Evolutionary conservation across 2,329 filamentous ascomycete genomes (phyloP), one percentile per base, ranked within the genome.

Genomic region (Hymenotorrendiella dingleyae): DNA sequence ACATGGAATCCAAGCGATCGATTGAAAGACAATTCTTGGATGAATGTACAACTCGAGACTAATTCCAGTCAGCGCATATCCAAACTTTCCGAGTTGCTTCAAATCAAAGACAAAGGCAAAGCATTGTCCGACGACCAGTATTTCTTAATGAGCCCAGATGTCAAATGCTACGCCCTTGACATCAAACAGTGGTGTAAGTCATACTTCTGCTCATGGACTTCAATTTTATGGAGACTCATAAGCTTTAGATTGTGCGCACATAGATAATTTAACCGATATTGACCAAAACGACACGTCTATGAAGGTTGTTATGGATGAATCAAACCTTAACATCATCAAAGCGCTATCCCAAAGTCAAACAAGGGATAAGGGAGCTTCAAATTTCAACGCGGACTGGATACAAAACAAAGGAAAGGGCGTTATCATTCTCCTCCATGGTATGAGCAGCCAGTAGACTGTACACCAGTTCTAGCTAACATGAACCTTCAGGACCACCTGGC

Each of bases 401-500:
- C 19, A 29, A 22, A 33, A 33, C 4, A 46, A 46, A 32, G 43
- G 43, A 12, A 19, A 42, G 14, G 43, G 43, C 6, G 23, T 32
- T 9, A 42, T 46, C 2, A 32, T 46, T 28, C 38, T 46, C n/a
- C 26, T 46, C 12, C 32, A 42, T 33, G 43, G n/a, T n/a, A n/a
- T n/a, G n/a, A n/a, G n/a, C n/a, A n/a, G n/a, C n/a, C n/a, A n/a
- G n/a, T n/a, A n/a, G n/a, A n/a, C n/a, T n/a, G n/a, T n/a, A n/a
- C n/a, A n/a, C n/a, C n/a, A n/a, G n/a, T n/a, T n/a, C n/a, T n/a
- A n/a, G n/a, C n/a, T n/a, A n/a, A n/a, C n/a, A n/a, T n/a, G n/a
- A n/a, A n/a, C n/a, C n/a, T n/a, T n/a, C n/a, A n/a, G n/a, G 43
- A 21, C 23, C 19, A 4, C 43, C 43, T 10, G 43, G 43, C 9